Base-by-base conservation (phyloP, 1,284 basidiomycete species). In the Termitomyces sp. region DNA sequence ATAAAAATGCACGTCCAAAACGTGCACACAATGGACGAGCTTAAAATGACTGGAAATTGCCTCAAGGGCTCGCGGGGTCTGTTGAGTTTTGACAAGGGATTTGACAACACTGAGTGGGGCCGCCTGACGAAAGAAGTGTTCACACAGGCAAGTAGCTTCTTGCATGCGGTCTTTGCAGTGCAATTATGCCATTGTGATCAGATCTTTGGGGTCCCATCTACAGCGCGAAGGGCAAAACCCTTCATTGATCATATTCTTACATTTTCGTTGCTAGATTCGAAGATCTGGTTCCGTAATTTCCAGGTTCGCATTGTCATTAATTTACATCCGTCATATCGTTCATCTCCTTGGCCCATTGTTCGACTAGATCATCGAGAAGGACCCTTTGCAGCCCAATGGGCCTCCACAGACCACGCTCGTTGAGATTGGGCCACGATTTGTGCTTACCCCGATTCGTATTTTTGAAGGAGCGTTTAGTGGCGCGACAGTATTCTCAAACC, bases 41-140 rank as follows among this genome's bases (percentile, higher is more conserved):
- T 99, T 64, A 99, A 99, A 76, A 93, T 99, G 95, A 98, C 95
- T 3, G 97, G 97, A 24, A 99, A 99, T 71, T 99, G 97, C 71
- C 74, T 99, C 63, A 98, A 98, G 74, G 97, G 97, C 13, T 92
- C 90, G 62, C 78, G 97, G 53, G 96, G 95, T 1, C 75, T 99
- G 52, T 76, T 98, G 58, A 92, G 90, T 66, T 99, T 99, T 70
- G 95, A 98, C 73, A 83, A 88, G 61, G 84, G 80, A 44, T 99
- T 99, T 72, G 94, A 98, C 55, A 82, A 89, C 52, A 84, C 82
- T 46, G 92, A 94, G 67, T 96, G 96, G 84, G 92, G 89, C 59
- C 82, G 80, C 61, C 68, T 99, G 64, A 88, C 92, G 58, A 98
- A 96, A 75, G 97, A 99, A 76, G 76, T 99, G 54, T 92, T 99